A percentile compares a stretch with the other conserved stretches of the same genome.
These are phyloP conservation scores for Uronychia setigera DNA, from an alignment of 73 alveolate species.

Conservation along the genomic window DNA sequence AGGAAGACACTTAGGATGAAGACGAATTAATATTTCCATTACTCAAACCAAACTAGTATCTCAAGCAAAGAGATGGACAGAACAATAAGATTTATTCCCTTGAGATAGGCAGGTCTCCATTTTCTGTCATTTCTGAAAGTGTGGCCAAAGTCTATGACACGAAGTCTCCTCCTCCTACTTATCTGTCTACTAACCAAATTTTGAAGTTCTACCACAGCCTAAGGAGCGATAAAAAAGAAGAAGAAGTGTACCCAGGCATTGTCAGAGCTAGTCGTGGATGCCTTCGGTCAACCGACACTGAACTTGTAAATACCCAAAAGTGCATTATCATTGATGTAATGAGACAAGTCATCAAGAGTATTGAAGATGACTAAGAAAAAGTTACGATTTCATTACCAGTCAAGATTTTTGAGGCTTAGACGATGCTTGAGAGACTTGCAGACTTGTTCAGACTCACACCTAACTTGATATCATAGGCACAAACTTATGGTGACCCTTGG, in stretches of 20 bases:
- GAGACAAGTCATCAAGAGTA: not conserved
- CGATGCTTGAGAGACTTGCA: conserved; percentile 46
- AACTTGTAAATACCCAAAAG: not conserved
- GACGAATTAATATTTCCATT: no score
- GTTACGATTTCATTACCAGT: conserved; percentile 54
- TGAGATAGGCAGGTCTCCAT: not conserved
- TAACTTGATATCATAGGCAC: conserved; percentile 54
- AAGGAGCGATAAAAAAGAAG: not conserved
- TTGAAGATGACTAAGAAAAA: not conserved
- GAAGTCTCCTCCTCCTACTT: not conserved
- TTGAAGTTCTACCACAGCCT: not conserved
- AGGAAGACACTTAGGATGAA: no score
- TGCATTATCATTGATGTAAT: not conserved
- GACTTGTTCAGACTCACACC: conserved; percentile 62
- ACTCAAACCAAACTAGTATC: not conserved
- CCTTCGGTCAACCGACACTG: not conserved
- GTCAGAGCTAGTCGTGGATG: not conserved
- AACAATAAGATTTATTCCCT: not conserved
- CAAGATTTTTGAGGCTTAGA: conserved; percentile 52
- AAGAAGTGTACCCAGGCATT: not conserved
- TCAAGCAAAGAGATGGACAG: not conserved
- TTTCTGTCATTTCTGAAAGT: not conserved
- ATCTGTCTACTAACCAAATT: not conserved
- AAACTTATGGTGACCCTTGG: conserved; percentile 48
- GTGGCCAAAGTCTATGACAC: not conserved